Evolutionary conservation across 2,329 filamentous ascomycete genomes (phyloP).

Genomic region (Alternaria infectoria): DNA sequence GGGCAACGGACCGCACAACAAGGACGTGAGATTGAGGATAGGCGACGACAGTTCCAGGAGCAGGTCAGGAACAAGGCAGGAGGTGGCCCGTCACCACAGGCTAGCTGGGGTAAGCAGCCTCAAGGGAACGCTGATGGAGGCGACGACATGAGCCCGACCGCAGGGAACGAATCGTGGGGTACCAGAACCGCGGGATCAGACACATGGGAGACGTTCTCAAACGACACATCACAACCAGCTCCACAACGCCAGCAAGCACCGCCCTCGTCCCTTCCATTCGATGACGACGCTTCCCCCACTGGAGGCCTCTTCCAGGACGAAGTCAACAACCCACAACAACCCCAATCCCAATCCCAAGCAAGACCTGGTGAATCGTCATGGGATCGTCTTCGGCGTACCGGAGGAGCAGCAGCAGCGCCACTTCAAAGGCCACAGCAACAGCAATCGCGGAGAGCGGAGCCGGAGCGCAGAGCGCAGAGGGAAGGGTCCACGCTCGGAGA

Average conservation of each 20-base stretch:
- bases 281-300: constrained; percentile 47
- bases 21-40: constrained; percentile 24
- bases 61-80: constrained; percentile 26
- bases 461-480: constrained; percentile 30
- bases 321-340: constrained; percentile 15
- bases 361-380: constrained; percentile 49
- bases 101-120: constrained; percentile 31
- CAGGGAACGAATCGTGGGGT: constrained; percentile 47
- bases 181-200: constrained; percentile 7
- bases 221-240: constrained; percentile 11
- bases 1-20: constrained; percentile 15
- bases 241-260: constrained; percentile 16
- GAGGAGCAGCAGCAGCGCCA: constrained; percentile 29
- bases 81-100: constrained; percentile 48
- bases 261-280: constrained; percentile 20
- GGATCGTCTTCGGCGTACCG: constrained; percentile 50
- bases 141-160: constrained; percentile 54
- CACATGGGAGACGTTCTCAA: constrained; percentile 24
- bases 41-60: constrained; percentile 27
- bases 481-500: constrained; percentile 49
- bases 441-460: constrained; percentile 20
- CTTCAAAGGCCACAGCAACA: constrained; percentile 18
- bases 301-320: constrained; percentile 46
- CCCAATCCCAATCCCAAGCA: constrained; percentile 19
- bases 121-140: constrained; percentile 29